Evolutionary conservation across 192 early-diverging fungal species (phyloP).

Genomic region (Umbelopsis sp.): DNA sequence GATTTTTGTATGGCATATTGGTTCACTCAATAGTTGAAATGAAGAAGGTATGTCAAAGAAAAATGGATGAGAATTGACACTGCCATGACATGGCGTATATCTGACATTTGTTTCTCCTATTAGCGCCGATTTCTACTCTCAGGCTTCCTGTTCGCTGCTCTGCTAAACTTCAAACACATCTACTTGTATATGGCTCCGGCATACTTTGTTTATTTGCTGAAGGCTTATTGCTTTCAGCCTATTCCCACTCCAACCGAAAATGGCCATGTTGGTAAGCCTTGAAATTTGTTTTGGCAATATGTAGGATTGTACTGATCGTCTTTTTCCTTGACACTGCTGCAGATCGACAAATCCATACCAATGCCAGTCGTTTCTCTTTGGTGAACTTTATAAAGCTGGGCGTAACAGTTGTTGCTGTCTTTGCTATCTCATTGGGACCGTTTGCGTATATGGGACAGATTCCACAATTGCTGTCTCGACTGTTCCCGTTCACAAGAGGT

Average conservation of each 20-base stretch:
- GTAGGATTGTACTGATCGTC: not conserved
- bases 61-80: not conserved
- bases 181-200: constrained; percentile 91
- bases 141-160: constrained; percentile 79
- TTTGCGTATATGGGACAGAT: constrained; percentile 73
- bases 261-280: not conserved
- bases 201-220: constrained; percentile 88
- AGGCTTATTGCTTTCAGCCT: constrained; percentile 70
- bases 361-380: constrained; percentile 28
- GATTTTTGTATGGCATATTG: constrained; percentile 85
- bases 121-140: constrained; percentile 64
- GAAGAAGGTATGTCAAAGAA: constrained; percentile 51
- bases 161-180: constrained; percentile 98
- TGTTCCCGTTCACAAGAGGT: constrained; percentile 98
- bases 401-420: constrained; percentile 60
- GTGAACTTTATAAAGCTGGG: constrained; percentile 65
- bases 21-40: constrained; percentile 77
- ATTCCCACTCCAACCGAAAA: constrained; percentile 4
- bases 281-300: not conserved
- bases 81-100: not conserved
- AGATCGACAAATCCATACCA: not conserved
- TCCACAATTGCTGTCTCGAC: constrained; percentile 73
- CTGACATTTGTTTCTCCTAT: not conserved
- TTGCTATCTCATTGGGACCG: constrained; percentile 82
- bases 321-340: not conserved